These are phyloP conservation scores for Amylocystis lapponica DNA, from an alignment of 768 basidiomycete species.

Conservation along the genomic window DNA sequence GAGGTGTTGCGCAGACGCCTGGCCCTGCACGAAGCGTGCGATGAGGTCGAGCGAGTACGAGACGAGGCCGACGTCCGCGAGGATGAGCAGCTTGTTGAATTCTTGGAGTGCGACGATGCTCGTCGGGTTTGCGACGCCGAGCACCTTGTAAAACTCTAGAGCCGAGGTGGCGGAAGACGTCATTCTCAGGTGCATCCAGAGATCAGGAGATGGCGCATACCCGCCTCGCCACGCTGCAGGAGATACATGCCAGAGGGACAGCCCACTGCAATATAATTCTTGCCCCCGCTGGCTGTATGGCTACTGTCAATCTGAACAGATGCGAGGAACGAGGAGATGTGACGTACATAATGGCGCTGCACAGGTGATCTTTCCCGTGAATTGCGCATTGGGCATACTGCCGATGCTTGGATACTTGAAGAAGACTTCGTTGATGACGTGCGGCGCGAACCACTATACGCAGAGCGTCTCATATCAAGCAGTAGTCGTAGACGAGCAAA, in stretches of 20 bases:
- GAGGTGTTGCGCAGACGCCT: slow-evolving; percentile 39
- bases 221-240: slow-evolving; percentile 45
- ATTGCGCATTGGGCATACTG: slow-evolving; percentile 16
- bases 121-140: slow-evolving; percentile 44
- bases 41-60: slow-evolving; percentile 72
- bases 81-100: slow-evolving; percentile 66
- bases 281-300: slow-evolving; percentile 40
- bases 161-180: background rate
- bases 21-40: slow-evolving; percentile 49
- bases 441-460: slow-evolving; percentile 62
- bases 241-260: slow-evolving; percentile 69
- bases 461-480: background rate
- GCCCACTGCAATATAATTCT: slow-evolving; percentile 57
- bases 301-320: background rate
- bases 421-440: slow-evolving; percentile 50
- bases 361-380: slow-evolving; percentile 54
- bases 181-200: background rate
- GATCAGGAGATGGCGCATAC: slow-evolving; percentile 30
- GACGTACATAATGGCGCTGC: slow-evolving; percentile 62
- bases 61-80: slow-evolving; percentile 48
- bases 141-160: slow-evolving; percentile 53
- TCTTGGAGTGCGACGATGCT: slow-evolving; percentile 52
- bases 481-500: background rate
- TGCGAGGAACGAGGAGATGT: background rate
- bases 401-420: slow-evolving; percentile 38